A percentile compares a stretch with the other conserved stretches of the same genome.
These are phyloP conservation scores for Dipteronia sinensis DNA, from an alignment of 345 rosid species.

Conservation along the genomic window DNA sequence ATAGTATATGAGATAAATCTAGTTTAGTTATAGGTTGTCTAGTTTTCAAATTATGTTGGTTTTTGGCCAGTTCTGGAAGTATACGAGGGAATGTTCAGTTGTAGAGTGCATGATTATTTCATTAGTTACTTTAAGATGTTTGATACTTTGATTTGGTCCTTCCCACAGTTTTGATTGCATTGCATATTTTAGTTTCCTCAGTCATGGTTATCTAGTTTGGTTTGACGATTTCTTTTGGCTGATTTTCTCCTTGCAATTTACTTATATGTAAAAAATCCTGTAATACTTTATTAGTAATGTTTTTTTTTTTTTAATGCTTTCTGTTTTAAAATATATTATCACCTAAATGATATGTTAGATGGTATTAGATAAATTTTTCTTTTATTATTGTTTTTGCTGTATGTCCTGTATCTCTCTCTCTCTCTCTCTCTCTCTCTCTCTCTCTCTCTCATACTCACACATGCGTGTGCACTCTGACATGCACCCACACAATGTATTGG, in stretches of 20 bases:
- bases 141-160: not conserved
- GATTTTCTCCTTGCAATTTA: not conserved
- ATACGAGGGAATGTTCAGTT: not conserved
- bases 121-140: not conserved
- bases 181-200: not conserved
- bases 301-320: not conserved
- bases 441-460: too few relatives aligned
- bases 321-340: not conserved
- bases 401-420: too few relatives aligned
- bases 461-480: too few relatives aligned
- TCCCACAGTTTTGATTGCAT: not conserved
- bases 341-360: not conserved
- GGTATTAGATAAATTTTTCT: not conserved
- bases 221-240: not conserved
- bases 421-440: too few relatives aligned
- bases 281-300: not conserved
- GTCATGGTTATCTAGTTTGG: not conserved
- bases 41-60: constrained; percentile 2
- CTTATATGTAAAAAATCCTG: too few relatives aligned
- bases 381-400: too few relatives aligned
- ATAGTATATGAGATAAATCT: not conserved
- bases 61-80: not conserved
- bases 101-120: too few relatives aligned
- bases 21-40: not conserved
- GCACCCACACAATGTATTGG: too few relatives aligned